Evolutionary conservation across 768 basidiomycete genomes (phyloP).

Genomic region (Amanita fuliginea): DNA sequence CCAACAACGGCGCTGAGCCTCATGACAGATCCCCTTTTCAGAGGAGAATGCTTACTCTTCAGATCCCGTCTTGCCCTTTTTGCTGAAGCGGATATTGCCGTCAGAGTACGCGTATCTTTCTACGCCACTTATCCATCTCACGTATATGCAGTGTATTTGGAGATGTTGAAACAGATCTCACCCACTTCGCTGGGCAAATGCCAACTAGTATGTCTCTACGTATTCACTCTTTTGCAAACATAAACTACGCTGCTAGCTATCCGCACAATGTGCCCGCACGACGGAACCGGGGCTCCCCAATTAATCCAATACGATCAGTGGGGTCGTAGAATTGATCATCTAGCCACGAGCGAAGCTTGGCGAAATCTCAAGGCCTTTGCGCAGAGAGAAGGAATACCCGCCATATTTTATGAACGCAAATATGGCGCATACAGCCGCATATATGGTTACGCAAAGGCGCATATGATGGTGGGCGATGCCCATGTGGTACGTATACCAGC

Average conservation of each 20-base stretch:
- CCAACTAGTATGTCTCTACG: conserved; percentile 30
- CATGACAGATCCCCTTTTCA: conserved; percentile 33
- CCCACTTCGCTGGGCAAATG: conserved; percentile 44
- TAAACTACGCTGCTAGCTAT: conserved; percentile 28
- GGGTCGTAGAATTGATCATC: conserved; percentile 54
- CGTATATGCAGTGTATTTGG: conserved; percentile 23
- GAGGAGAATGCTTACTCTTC: conserved; percentile 51
- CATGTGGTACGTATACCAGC: conserved; percentile 35
- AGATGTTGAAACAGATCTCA: conserved; percentile 53
- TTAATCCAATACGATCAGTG: conserved; percentile 68
- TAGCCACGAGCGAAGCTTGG: conserved; percentile 71
- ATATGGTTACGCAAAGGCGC: conserved; percentile 55
- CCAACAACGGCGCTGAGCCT: neutral
- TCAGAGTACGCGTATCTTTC: conserved; percentile 18
- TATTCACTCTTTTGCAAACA: neutral
- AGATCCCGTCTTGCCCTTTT: conserved; percentile 50
- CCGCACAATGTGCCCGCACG: conserved; percentile 35
- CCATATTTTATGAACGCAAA: conserved; percentile 56
- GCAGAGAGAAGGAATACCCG: conserved; percentile 55
- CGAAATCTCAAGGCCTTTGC: conserved; percentile 48
- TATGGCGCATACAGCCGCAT: conserved; percentile 49
- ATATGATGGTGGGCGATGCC: conserved; percentile 52
- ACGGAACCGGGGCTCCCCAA: conserved; percentile 33
- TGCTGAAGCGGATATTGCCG: conserved; percentile 51
- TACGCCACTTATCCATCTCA: neutral